These are phyloP conservation scores for Nannochloropsis gaditana DNA, from an alignment of 108 stramenopile species.

Conservation along the genomic window DNA sequence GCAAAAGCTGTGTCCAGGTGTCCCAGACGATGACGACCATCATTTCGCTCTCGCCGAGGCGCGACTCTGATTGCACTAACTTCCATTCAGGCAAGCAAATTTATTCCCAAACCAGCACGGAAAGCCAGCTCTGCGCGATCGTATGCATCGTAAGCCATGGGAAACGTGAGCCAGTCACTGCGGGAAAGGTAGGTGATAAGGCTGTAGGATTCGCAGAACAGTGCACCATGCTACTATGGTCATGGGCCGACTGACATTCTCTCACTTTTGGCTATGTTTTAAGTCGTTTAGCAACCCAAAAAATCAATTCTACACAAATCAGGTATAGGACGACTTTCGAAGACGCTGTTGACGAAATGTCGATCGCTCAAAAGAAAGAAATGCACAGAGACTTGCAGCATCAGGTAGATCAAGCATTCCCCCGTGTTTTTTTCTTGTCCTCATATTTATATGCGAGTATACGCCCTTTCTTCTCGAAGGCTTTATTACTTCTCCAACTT, in stretches of 20 bases:
- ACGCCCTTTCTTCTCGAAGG: background rate
- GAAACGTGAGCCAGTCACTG: background rate
- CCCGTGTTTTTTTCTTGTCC: background rate
- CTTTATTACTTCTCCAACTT: background rate
- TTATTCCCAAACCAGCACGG: too few relatives aligned
- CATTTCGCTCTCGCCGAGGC: too few relatives aligned
- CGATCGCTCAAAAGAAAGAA: slow-evolving; percentile 1
- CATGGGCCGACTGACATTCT: too few relatives aligned
- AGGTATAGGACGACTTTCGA: background rate
- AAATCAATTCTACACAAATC: background rate
- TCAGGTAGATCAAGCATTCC: background rate
- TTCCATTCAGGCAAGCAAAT: too few relatives aligned
- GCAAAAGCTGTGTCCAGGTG: too few relatives aligned
- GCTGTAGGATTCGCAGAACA: background rate
- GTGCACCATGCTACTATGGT: too few relatives aligned
- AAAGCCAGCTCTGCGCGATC: too few relatives aligned
- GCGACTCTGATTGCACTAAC: too few relatives aligned
- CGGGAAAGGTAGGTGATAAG: background rate
- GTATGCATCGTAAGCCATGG: background rate
- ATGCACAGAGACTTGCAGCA: slow-evolving; percentile 7
- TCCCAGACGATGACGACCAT: too few relatives aligned
- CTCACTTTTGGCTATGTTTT: too few relatives aligned
- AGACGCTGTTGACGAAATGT: background rate
- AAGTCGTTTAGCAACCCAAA: background rate
- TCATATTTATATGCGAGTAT: background rate